Evolutionary conservation across 2,329 filamentous ascomycete species (phyloP).

Genomic region (Fonsecaea pugnacius): DNA sequence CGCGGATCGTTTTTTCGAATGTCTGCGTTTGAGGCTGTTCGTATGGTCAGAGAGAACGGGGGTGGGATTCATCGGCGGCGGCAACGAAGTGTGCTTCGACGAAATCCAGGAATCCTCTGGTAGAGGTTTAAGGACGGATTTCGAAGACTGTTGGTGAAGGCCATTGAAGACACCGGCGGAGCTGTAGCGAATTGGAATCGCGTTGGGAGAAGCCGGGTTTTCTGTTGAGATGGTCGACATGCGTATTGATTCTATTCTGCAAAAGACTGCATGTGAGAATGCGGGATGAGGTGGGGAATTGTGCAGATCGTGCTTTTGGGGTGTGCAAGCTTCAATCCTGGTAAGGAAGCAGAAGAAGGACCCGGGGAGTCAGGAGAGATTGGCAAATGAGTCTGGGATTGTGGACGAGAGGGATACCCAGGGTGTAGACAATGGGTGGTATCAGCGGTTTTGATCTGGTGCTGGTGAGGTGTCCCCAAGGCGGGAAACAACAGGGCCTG

Average conservation of each 20-base stretch:
- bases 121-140: slow-evolving; percentile 58
- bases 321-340: background rate
- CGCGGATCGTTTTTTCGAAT: slow-evolving; percentile 34
- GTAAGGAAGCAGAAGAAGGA: background rate
- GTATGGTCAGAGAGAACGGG: slow-evolving; percentile 20
- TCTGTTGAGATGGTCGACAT: slow-evolving; percentile 33
- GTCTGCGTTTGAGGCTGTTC: slow-evolving; percentile 32
- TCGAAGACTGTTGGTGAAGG: slow-evolving; percentile 38
- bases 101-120: slow-evolving; percentile 66
- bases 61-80: slow-evolving; percentile 16
- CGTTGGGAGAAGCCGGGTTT: slow-evolving; percentile 58
- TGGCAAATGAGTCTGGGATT: background rate
- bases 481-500: background rate
- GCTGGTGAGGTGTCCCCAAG: background rate
- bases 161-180: slow-evolving; percentile 60
- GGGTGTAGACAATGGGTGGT: background rate
- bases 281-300: background rate
- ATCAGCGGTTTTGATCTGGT: background rate
- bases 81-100: slow-evolving; percentile 41
- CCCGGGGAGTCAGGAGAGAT: background rate
- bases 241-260: slow-evolving; percentile 8
- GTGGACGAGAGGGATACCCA: background rate
- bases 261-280: slow-evolving; percentile 25
- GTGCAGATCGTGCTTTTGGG: background rate
- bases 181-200: slow-evolving; percentile 74